Evolutionary conservation across 2,329 filamentous ascomycete species (phyloP).

Genomic region (Xylariaceae sp.): DNA sequence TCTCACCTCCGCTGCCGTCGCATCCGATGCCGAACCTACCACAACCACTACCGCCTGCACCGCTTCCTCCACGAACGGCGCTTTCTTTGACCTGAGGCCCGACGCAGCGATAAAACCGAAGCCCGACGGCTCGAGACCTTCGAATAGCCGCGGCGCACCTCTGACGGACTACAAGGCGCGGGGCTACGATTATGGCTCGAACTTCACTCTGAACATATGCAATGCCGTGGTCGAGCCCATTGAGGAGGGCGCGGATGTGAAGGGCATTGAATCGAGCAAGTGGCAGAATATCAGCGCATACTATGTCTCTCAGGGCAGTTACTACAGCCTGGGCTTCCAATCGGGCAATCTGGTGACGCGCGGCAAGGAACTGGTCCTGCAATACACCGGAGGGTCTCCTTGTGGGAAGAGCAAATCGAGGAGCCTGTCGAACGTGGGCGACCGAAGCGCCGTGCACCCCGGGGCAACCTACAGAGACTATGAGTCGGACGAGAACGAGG

Average conservation of each 20-base stretch:
- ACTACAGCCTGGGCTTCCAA: slow-evolving; percentile 70
- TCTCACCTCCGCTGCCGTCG: slow-evolving; percentile 27
- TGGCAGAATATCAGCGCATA: slow-evolving; percentile 77
- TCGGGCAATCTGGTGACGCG: slow-evolving; percentile 51
- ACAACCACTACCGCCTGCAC: slow-evolving; percentile 47
- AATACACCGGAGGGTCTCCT: slow-evolving; percentile 72
- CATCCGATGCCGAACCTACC: slow-evolving; percentile 34
- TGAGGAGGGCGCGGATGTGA: slow-evolving; percentile 53
- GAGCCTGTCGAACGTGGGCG: slow-evolving; percentile 25
- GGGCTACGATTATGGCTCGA: slow-evolving; percentile 72
- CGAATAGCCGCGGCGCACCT: slow-evolving; percentile 34
- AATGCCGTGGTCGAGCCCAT: slow-evolving; percentile 65
- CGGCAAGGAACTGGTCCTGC: slow-evolving; percentile 69
- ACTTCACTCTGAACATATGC: slow-evolving; percentile 83
- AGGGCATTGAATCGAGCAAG: slow-evolving; percentile 54
- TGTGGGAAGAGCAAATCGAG: slow-evolving; percentile 49
- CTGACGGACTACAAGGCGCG: slow-evolving; percentile 56
- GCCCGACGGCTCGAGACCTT: slow-evolving; percentile 39
- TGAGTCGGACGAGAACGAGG: slow-evolving; percentile 28
- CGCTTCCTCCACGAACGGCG: slow-evolving; percentile 49
- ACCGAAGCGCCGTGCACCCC: slow-evolving; percentile 31
- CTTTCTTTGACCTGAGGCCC: slow-evolving; percentile 54
- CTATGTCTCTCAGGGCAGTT: slow-evolving; percentile 60
- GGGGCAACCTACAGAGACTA: slow-evolving; percentile 31
- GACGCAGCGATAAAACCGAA: slow-evolving; percentile 43